Evolutionary conservation across 371 early-diverging fungal species (phyloP).

Genomic region (Lichtheimia ornata): DNA sequence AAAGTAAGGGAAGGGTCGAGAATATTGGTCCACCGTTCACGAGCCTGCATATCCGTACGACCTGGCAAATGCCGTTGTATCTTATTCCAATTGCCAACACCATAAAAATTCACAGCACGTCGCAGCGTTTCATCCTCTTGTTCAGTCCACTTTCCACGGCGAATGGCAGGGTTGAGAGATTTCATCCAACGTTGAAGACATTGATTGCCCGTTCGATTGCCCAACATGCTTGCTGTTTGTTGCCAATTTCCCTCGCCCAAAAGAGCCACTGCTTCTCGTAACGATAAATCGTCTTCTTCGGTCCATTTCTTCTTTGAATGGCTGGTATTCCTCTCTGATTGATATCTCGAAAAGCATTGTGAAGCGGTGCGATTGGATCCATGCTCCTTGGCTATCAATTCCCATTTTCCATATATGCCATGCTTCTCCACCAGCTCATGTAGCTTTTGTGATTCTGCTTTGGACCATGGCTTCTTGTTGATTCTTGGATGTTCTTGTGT

Average conservation of each 20-base stretch:
- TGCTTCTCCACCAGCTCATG: conserved; percentile 43
- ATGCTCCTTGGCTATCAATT: conserved; percentile 57
- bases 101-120: conserved; percentile 68
- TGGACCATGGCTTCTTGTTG: conserved; percentile 72
- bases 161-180: conserved; percentile 73
- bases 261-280: conserved; percentile 59
- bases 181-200: conserved; percentile 85
- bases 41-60: conserved; percentile 86
- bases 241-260: conserved; percentile 72
- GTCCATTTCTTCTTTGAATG: conserved; percentile 53
- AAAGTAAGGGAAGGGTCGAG: conserved; percentile 64
- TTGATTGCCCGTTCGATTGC: conserved; percentile 75
- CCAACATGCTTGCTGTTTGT: conserved; percentile 66
- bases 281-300: conserved; percentile 59
- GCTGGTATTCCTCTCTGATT: conserved; percentile 39
- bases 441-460: conserved; percentile 54
- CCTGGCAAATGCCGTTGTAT: conserved; percentile 72
- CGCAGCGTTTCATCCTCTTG: conserved; percentile 76
- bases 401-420: conserved; percentile 61
- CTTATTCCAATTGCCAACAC: conserved; percentile 76
- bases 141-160: conserved; percentile 70
- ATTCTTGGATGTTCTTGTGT: conserved; percentile 83
- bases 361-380: conserved; percentile 74
- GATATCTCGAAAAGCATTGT: conserved; percentile 80
- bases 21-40: conserved; percentile 83